A percentile compares a stretch with the other conserved stretches of the same genome.
Evolutionary conservation across 441 rosid genomes (phyloP).

Genomic region (Croton setiger): DNA sequence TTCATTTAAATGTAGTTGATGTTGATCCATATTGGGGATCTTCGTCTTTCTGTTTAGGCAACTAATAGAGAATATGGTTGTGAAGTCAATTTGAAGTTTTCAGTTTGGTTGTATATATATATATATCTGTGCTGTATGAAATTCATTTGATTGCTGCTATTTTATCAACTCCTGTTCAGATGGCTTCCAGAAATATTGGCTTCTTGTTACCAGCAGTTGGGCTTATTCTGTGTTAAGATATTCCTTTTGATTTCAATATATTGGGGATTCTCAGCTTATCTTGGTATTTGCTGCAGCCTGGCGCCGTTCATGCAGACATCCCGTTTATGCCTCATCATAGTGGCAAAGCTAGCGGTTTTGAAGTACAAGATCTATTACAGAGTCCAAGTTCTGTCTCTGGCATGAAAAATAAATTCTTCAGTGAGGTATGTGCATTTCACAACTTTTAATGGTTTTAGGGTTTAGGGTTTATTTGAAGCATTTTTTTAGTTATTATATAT

Average conservation of each 20-base stretch:
- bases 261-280: conserved; percentile 14
- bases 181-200: background rate
- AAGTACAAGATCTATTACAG: conserved; percentile 42
- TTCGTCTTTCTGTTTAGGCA: conserved; percentile 1
- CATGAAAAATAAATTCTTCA: conserved; percentile 47
- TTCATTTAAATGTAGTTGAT: background rate
- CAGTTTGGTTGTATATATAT: background rate
- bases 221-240: background rate
- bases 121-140: background rate
- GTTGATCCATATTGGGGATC: background rate
- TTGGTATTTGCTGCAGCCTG: conserved; percentile 40
- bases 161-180: background rate
- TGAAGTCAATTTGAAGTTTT: background rate
- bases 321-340: conserved; percentile 40
- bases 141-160: background rate
- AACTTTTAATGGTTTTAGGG: conserved; percentile 13
- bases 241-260: background rate
- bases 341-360: conserved; percentile 37
- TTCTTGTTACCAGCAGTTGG: background rate
- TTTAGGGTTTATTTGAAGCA: too few species aligned
- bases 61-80: background rate
- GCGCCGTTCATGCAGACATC: conserved; percentile 39
- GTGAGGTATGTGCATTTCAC: conserved; percentile 45
- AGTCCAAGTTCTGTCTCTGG: conserved; percentile 50
- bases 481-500: background rate